phyloP scores from a whole-genome alignment of 202 grass and related monocot genomes.

The Bolboschoenoplectus hybrid region DNA sequence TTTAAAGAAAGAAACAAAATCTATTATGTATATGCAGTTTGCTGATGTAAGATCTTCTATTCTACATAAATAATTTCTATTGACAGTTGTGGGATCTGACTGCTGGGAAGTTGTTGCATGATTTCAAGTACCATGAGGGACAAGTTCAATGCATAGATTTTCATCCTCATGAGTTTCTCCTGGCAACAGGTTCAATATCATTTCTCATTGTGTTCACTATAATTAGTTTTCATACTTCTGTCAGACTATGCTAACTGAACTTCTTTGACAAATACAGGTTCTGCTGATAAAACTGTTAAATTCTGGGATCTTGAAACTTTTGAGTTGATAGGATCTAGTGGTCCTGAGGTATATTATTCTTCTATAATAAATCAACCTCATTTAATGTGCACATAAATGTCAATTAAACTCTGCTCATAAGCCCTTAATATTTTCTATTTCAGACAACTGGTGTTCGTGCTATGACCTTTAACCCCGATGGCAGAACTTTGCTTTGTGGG shows the following conservation, averaged over 20 bases:
- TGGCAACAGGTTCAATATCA: conserved; percentile 90
- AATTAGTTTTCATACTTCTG: conserved; percentile 13
- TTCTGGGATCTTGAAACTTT: conserved; percentile 99
- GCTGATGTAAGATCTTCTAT: conserved; percentile 24
- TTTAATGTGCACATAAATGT: conserved; percentile 20
- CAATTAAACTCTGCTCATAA: conserved; percentile 26
- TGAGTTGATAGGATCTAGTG: conserved; percentile 93
- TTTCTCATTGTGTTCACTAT: conserved; percentile 34
- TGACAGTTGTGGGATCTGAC: conserved; percentile 96
- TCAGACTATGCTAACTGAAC: conserved; percentile 37
- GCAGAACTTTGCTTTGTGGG: conserved; percentile 90
- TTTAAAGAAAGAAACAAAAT: conserved; percentile 10
- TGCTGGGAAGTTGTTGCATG: conserved; percentile 94
- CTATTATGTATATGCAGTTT: conserved; percentile 30
- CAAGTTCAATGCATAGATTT: conserved; percentile 99
- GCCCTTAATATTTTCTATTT: conserved; percentile 44
- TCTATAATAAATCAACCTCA: conserved; percentile 18
- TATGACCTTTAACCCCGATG: conserved; percentile 97
- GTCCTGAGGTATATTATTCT: conserved; percentile 75
- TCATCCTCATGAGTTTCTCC: conserved; percentile 96
- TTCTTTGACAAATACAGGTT: conserved; percentile 60
- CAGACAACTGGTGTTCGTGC: conserved; percentile 92
- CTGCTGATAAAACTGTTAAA: conserved; percentile 95
- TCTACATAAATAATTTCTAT: conserved; percentile 35
- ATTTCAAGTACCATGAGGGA: conserved; percentile 91